A percentile compares a stretch with the other conserved stretches of the same genome.
Conservation (phyloP, 1,139 yeast species). For the Candida labiduridarum region DNA sequence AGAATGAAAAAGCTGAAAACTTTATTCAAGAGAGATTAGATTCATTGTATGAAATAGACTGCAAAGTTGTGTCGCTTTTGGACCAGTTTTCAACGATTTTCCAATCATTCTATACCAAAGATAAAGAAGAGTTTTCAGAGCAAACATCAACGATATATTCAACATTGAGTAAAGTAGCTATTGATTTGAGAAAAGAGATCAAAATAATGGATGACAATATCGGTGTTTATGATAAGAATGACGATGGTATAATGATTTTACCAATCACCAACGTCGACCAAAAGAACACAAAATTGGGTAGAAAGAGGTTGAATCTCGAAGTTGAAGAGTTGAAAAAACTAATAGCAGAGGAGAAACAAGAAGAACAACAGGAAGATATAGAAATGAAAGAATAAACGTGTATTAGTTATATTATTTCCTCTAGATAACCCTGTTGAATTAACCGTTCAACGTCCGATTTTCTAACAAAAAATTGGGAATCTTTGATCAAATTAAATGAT, state of each 20-base stretch:
- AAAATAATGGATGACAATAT: slow-evolving; percentile 59
- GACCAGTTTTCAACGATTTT: slow-evolving; percentile 43
- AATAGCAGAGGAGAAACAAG: slow-evolving; percentile 18
- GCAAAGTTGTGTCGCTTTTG: slow-evolving; percentile 45
- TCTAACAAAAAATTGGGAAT: slow-evolving; percentile 91
- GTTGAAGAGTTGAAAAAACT: slow-evolving; percentile 29
- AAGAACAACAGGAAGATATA: slow-evolving; percentile 7
- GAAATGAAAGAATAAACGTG: slow-evolving; percentile 14
- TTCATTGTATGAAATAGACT: slow-evolving; percentile 46
- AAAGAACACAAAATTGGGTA: slow-evolving; percentile 61
- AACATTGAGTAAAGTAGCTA: slow-evolving; percentile 42
- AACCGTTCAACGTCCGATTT: slow-evolving; percentile 92
- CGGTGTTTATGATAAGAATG: slow-evolving; percentile 47
- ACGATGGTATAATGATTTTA: slow-evolving; percentile 53
- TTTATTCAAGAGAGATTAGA: slow-evolving; percentile 51
- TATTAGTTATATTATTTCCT: slow-evolving; percentile 52
- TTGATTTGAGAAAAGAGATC: slow-evolving; percentile 57
- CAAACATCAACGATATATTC: slow-evolving; percentile 39
- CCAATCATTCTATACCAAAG: slow-evolving; percentile 36
- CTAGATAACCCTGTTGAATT: slow-evolving; percentile 92
- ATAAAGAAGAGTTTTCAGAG: slow-evolving; percentile 26
- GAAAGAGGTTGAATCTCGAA: slow-evolving; percentile 46
- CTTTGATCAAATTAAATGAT: slow-evolving; percentile 90
- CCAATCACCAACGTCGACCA: slow-evolving; percentile 63
- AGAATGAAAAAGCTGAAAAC: slow-evolving; percentile 21